Conservation (phyloP, 2,329 filamentous ascomycete genomes). For the Fusarium coffeatum region DNA sequence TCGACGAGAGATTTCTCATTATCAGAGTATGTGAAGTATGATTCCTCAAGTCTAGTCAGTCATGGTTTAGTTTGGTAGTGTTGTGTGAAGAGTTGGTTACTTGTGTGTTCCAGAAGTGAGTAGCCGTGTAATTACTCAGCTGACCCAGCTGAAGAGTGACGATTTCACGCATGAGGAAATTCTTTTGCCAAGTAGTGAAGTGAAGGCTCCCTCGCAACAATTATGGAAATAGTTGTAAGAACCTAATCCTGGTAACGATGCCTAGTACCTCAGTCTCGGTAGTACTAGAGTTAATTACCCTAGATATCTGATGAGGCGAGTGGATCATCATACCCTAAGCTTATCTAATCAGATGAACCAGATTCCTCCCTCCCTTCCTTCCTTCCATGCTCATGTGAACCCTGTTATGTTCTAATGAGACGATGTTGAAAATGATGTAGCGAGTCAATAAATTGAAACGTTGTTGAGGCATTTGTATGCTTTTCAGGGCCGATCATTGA, state of each 20-base stretch:
- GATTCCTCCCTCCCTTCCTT: too few relatives aligned
- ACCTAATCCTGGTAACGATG: background rate
- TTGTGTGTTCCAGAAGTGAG: constrained; percentile 98
- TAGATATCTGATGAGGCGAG: constrained; percentile 8
- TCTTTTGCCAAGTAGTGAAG: background rate
- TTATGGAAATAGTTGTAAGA: too few relatives aligned
- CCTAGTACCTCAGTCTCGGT: too few relatives aligned
- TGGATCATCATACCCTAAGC: constrained; percentile 19
- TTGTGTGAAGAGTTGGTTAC: constrained; percentile 54
- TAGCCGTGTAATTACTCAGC: constrained; percentile 90
- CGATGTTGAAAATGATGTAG: background rate
- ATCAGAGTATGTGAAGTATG: constrained; percentile 90
- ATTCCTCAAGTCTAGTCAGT: constrained; percentile 71
- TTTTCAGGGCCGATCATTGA: background rate
- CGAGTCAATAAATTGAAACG: background rate
- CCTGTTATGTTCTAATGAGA: background rate
- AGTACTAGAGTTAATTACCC: constrained; percentile 13
- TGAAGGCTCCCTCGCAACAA: background rate
- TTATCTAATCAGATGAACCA: constrained; percentile 34
- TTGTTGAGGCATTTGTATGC: background rate
- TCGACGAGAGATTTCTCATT: constrained; percentile 51
- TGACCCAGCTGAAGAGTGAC: constrained; percentile 94
- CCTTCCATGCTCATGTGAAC: background rate
- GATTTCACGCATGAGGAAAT: constrained; percentile 83
- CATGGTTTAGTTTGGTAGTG: background rate